Base-by-base conservation (phyloP, 164 flowering plant genomes). In the Dillenia turbinata region DNA sequence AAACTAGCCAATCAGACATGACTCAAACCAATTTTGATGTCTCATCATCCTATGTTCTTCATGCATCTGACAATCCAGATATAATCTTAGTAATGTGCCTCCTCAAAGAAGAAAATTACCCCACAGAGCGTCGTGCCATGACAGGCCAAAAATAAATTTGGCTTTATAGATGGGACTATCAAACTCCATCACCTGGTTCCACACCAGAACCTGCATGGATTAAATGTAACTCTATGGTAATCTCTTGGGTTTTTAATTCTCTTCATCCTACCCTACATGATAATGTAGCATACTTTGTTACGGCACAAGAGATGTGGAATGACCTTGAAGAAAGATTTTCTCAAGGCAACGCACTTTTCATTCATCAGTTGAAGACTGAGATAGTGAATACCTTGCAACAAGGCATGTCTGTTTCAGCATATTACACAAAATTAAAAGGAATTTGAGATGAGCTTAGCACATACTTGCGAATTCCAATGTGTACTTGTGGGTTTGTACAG, bases 381-480 rank as follows among this genome's bases (percentile, higher is more conserved):
- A 33, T 33, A 7, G 40, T 33, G 6, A 40, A 56, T 11, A 6
- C 22, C 6, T 26, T 14, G 5, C 68, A 57, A 45, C 17, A 51
- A n/a, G 46, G 17, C 10, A 5, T 33, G 17, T 10, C 56, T 9
- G 17, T 65, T 11, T 10, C 56, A 5, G 26, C 15, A 3, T 57
- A 49, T 51, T 65, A 48, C 22, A 65, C 46, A 6, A 58, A 57
- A 43, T 44, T 57, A 14, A 65, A 65, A 43, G 54, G 62, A 9
- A 10, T 24, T 12, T 57, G 68, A 57, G 68, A 57, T 49, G 68
- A 65, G 45, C 15, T 49, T 9, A 11, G 24, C 12, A 40, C 19
- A 2, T 49, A 47, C 14, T 13, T 12, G 8, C 9, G 9, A 0
- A n/a, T 65, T 26, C 62, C 62, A 14, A 5, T 1, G 7, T 65